Evolutionary conservation across 169 alveolate genomes (phyloP).

Genomic region (Plasmodium relictum): DNA sequence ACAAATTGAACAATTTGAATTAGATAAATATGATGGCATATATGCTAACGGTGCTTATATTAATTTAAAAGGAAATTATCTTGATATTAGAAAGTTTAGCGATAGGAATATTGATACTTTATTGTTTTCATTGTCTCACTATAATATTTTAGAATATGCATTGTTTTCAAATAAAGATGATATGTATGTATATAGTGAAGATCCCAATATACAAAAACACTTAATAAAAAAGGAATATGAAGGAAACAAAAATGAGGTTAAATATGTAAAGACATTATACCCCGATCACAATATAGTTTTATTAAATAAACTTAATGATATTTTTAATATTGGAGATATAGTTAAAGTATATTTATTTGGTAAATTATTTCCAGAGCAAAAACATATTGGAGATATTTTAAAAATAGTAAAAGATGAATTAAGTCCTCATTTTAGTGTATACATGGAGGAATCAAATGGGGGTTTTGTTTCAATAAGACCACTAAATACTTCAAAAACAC

Average conservation of each 20-base stretch:
- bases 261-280: background rate
- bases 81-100: conserved; percentile 14
- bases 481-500: conserved; percentile 45
- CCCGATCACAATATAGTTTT: conserved; percentile 1
- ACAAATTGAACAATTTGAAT: conserved; percentile 20
- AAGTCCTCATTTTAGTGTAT: conserved; percentile 19
- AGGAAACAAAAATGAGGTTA: background rate
- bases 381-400: conserved; percentile 3
- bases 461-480: conserved; percentile 33
- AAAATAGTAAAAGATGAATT: conserved; percentile 10
- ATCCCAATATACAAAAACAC: background rate
- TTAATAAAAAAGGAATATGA: background rate
- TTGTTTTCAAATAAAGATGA: conserved; percentile 24
- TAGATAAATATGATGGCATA: conserved; percentile 48
- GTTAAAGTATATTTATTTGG: conserved; percentile 19
- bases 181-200: conserved; percentile 26
- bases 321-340: conserved; percentile 49
- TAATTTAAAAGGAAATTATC: conserved; percentile 31
- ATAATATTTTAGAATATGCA: conserved; percentile 25
- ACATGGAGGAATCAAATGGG: conserved; percentile 1
- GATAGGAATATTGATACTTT: conserved; percentile 25
- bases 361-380: conserved; percentile 22
- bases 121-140: conserved; percentile 19
- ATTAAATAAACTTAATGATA: conserved; percentile 22
- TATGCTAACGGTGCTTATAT: conserved; percentile 47